Conservation (phyloP, 352 stramenopile species). For the Thalassiosira mediterranea region DNA sequence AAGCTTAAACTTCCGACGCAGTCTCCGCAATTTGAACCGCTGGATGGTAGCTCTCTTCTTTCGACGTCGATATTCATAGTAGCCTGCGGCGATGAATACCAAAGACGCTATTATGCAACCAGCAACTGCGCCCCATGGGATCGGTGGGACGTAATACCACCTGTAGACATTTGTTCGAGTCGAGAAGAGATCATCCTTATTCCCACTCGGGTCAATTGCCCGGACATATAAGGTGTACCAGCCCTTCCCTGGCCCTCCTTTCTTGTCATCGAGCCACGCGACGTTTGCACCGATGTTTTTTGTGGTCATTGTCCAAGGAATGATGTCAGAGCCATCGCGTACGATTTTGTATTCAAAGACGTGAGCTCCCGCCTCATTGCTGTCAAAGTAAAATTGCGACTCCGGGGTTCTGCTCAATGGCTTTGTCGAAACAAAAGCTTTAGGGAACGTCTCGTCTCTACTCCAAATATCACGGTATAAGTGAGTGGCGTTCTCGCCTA, state of each 20-base stretch:
- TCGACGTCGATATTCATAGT: constrained; percentile 91
- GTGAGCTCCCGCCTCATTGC: constrained; percentile 86
- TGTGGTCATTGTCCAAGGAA: constrained; percentile 63
- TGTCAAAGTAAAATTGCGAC: constrained; percentile 89
- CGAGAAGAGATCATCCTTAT: constrained; percentile 89
- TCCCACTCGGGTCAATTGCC: constrained; percentile 89
- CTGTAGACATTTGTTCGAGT: constrained; percentile 89
- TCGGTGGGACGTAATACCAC: constrained; percentile 90
- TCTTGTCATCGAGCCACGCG: constrained; percentile 81
- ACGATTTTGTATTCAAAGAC: constrained; percentile 93
- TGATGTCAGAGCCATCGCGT: constrained; percentile 85
- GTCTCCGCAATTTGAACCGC: constrained; percentile 93
- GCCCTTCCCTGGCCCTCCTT: constrained; percentile 83
- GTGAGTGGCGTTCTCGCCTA: constrained; percentile 32
- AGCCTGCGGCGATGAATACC: constrained; percentile 85
- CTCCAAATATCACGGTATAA: constrained; percentile 62
- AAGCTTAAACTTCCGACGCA: constrained; percentile 91
- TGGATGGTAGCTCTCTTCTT: constrained; percentile 91
- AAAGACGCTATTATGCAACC: constrained; percentile 85
- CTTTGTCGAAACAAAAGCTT: constrained; percentile 55
- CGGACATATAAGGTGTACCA: constrained; percentile 90
- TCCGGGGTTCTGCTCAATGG: constrained; percentile 75
- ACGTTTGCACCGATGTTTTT: constrained; percentile 63
- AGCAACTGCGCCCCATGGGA: constrained; percentile 90
- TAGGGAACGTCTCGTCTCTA: constrained; percentile 55